Evolutionary conservation across 768 basidiomycete species (phyloP).

Genomic region (Aureoboletus auriporus): DNA sequence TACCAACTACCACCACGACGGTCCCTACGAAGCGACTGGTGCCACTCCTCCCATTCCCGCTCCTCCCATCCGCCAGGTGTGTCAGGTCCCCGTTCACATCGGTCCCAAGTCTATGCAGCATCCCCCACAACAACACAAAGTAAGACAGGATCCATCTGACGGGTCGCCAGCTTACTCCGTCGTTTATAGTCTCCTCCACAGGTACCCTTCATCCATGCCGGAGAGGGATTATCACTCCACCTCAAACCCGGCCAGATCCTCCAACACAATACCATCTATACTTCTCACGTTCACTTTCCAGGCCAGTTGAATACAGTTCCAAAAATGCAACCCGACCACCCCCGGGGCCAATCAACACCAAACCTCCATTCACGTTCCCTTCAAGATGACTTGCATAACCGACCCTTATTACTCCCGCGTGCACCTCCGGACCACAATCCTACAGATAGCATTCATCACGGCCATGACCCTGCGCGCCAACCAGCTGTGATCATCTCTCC

Average conservation of each 20-base stretch:
- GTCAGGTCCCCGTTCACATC: conserved; percentile 13
- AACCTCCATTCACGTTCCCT: not conserved
- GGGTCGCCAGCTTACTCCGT: conserved; percentile 5
- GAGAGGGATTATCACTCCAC: conserved; percentile 43
- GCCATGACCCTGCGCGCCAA: conserved; percentile 8
- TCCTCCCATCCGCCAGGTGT: conserved; percentile 17
- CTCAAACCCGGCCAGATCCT: conserved; percentile 55
- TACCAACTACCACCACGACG: conserved; percentile 57
- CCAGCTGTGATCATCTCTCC: conserved; percentile 15
- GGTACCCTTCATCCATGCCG: not conserved
- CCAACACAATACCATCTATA: conserved; percentile 31
- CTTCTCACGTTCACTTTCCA: conserved; percentile 1
- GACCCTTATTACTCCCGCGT: conserved; percentile 2
- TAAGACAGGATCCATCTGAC: conserved; percentile 10
- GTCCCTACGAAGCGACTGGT: conserved; percentile 68
- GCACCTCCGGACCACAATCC: conserved; percentile 14
- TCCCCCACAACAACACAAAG: conserved; percentile 13
- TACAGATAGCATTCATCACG: conserved; percentile 9
- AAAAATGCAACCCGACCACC: conserved; percentile 6
- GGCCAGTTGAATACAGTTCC: conserved; percentile 1
- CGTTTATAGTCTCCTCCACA: conserved; percentile 8
- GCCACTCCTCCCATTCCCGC: conserved; percentile 11
- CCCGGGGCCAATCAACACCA: conserved; percentile 13
- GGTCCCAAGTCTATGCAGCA: conserved; percentile 11
- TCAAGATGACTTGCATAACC: conserved; percentile 1